Conservation (phyloP, 2,329 filamentous ascomycete genomes). For the Fusarium sp. region DNA sequence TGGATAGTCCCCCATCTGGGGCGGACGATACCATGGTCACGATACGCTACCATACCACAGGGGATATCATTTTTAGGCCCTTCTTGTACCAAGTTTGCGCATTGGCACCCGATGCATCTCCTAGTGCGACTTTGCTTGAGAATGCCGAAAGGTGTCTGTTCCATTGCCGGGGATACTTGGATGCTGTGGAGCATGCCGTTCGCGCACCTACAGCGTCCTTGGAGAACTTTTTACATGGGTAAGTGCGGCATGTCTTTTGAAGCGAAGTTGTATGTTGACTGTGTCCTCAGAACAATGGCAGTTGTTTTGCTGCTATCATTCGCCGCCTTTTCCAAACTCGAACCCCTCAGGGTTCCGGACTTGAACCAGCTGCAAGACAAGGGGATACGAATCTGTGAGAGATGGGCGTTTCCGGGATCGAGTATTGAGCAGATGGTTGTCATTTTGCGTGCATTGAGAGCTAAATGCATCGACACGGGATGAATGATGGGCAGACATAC, state of each 20-base stretch:
- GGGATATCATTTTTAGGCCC: constrained; percentile 32
- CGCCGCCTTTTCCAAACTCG: constrained; percentile 29
- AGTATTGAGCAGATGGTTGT: constrained; percentile 40
- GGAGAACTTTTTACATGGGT: constrained; percentile 34
- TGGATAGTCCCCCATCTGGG: constrained; percentile 7
- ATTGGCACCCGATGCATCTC: neutral
- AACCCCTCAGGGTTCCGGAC: constrained; percentile 24
- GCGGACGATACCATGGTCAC: constrained; percentile 34
- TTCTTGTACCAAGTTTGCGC: constrained; percentile 34
- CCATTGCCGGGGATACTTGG: constrained; percentile 27
- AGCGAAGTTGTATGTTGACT: neutral
- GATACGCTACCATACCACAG: constrained; percentile 32
- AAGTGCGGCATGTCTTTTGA: neutral
- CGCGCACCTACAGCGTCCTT: constrained; percentile 19
- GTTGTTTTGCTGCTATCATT: constrained; percentile 30
- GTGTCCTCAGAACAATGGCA: constrained; percentile 23
- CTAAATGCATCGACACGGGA: constrained; percentile 34
- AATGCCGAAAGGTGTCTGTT: constrained; percentile 32
- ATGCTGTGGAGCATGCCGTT: constrained; percentile 29
- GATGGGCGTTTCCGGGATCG: constrained; percentile 34
- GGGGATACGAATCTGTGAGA: constrained; percentile 31
- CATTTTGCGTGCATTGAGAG: constrained; percentile 31
- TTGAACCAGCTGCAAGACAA: constrained; percentile 34
- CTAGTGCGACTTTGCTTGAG: constrained; percentile 15
- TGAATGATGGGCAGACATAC: neutral